These are phyloP conservation scores for Nakaseomyces sp. DNA, from an alignment of 1,139 yeast genomes.

Conservation along the genomic window DNA sequence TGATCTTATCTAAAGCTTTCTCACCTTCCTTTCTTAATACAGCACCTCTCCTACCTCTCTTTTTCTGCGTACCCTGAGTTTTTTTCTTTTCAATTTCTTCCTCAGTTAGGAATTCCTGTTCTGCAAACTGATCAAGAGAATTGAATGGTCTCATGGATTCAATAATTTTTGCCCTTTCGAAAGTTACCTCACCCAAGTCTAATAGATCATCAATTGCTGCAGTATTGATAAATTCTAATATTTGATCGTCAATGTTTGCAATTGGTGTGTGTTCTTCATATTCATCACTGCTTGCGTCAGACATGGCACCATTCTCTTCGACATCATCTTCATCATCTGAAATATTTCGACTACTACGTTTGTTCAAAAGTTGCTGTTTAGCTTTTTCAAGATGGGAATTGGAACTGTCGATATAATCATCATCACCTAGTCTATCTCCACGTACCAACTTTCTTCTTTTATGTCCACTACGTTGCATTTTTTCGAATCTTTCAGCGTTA, in stretches of 20 bases:
- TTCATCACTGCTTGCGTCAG: constrained; percentile 31
- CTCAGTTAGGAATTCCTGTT: constrained; percentile 39
- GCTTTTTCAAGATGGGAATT: constrained; percentile 17
- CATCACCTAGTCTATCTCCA: constrained; percentile 18
- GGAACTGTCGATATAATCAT: constrained; percentile 19
- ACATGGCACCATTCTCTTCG: constrained; percentile 16
- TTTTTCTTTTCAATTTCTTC: constrained; percentile 22
- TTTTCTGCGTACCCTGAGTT: constrained; percentile 4
- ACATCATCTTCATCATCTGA: constrained; percentile 27
- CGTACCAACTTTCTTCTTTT: constrained; percentile 29
- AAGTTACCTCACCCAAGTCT: constrained; percentile 68
- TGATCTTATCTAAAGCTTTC: constrained; percentile 63
- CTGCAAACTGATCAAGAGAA: constrained; percentile 40
- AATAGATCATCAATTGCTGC: constrained; percentile 68
- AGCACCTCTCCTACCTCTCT: constrained; percentile 32
- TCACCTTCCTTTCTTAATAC: constrained; percentile 60
- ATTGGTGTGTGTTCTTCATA: constrained; percentile 35
- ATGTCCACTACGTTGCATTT: constrained; percentile 2
- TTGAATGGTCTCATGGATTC: constrained; percentile 65
- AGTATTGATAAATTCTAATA: constrained; percentile 68
- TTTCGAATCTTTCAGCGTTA: not conserved
- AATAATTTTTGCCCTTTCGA: constrained; percentile 56
- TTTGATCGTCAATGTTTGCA: constrained; percentile 52
- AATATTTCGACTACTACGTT: constrained; percentile 9
- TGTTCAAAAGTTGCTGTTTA: constrained; percentile 11